Evolutionary conservation across 257 asterid genomes (phyloP), one percentile per base, ranked within the genome.

Genomic region (Thymus quinquecostatus): DNA sequence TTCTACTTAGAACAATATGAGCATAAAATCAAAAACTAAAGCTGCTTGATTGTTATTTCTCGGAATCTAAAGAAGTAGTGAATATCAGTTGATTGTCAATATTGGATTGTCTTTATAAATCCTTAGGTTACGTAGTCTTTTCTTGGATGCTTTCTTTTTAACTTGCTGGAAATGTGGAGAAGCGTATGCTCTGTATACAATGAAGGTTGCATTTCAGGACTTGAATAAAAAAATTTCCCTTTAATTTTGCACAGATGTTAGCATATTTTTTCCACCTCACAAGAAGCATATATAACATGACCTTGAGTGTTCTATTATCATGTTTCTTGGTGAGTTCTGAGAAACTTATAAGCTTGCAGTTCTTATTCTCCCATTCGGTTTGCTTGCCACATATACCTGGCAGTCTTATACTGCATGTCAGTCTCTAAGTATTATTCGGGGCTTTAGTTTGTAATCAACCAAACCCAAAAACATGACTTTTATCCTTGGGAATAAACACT

Each of bases 261-360:
- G 59, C 33, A 21, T 10, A 2, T 44, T 54, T 6, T 14, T 27
- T 53, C 3, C 3, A 0, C 10, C 5, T 3, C 7, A 21, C 7
- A 53, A 14, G 43, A 1, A 38, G 41, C 41, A 38, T 38, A 38
- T 4, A 36, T 53, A 36, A 14, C 13, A 10, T 53, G 28, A 67
- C 57, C 64, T 34, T 38, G 6, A 0, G 41, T 38, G 41, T 54
- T 53, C 10, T 21, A 10, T 3, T 4, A 34, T n/a, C 28, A 11
- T 67, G 71, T 50, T 34, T n/a, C 33, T 29, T 62, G 38, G 36
- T 62, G 68, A 62, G 34, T 14, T 53, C 12, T 14, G 59, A 53
- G 59, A 8, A 3, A 8, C 9, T 41, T 1, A 12, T 68, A 30
- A 41, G 45, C 40, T 55, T 55, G 64, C 47, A 41, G 44, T 53